Base-by-base conservation (phyloP, 306 rosid genomes). In the Fragaria ananassa region DNA sequence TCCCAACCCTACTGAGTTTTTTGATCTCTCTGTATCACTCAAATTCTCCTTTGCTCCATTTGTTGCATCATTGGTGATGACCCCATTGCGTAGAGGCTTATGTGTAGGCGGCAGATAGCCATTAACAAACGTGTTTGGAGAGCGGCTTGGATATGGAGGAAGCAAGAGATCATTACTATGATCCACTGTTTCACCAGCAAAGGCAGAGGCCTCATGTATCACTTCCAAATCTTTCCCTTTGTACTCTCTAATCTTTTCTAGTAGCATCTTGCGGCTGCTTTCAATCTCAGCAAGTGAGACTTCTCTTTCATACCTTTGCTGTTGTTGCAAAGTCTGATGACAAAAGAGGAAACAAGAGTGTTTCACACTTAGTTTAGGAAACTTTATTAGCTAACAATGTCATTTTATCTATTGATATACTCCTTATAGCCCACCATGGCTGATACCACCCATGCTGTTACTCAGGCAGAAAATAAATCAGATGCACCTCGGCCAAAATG, bases 241-340 rank as follows among this genome's bases (percentile, higher is more conserved):
- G 85, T 95, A 95, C 77, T 83, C 92, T 77, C 82, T 89, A 63
- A 95, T 89, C 81, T 92, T 92, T 71, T 85, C 83, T 11, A 92
- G 88, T 81, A 95, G 72, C 85, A 88, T 76, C 84, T 95, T 89
- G 60, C 97, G 97, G 75, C 97, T 88, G 56, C 80, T 90, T 70
- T 95, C 99, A 58, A 95, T 90, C 87, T 92, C 97, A 41, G 89
- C 81, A 54, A 95, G 96, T 78, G 99, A 91, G 68, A 82, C 88
- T 87, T 89, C 97, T 68, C 89, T 92, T 83, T 92, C 96, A 31
- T 90, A 92, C 47, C 71, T 78, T 68, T 90, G 97, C 23, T 90
- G 93, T 66, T 86, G 93, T 70, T 95, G 99, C 79, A 92, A 74
- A 83, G 67, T 88, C 97, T 95, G 84, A 72, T 54, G 61, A 81